Conservation (phyloP, 352 stramenopile species). For the Stramenopiles sp. region DNA sequence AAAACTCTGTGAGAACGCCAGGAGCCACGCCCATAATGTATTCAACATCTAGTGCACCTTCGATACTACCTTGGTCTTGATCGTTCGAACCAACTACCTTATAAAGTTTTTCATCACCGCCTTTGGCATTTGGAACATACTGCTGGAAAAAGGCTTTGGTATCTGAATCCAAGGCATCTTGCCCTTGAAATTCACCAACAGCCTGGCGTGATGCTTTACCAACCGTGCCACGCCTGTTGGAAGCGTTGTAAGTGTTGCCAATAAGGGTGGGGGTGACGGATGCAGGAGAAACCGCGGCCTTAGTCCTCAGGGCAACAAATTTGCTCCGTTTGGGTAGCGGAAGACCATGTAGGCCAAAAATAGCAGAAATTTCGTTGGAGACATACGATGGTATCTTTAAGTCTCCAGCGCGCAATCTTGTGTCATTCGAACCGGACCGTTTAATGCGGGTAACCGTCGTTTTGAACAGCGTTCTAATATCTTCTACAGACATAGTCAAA, state of each 20-base stretch:
- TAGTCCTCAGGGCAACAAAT: background rate
- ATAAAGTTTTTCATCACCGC: background rate
- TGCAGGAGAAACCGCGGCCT: background rate
- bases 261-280: background rate
- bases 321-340: background rate
- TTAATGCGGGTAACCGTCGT: background rate
- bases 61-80: constrained; percentile 27
- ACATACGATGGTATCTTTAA: background rate
- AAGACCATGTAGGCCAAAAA: background rate
- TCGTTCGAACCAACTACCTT: background rate
- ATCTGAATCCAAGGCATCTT: background rate
- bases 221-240: background rate
- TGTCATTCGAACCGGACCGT: background rate
- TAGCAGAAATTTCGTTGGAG: background rate
- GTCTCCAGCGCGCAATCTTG: background rate
- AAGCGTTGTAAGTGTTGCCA: background rate
- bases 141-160: background rate
- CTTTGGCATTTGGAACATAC: background rate
- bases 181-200: background rate
- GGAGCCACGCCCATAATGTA: constrained; percentile 55
- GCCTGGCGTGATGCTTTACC: background rate
- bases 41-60: constrained; percentile 66
- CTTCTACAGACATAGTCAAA: background rate
- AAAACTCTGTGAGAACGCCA: background rate
- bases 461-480: background rate